Conservation (phyloP, 768 basidiomycete species). For the Mycena olivaceomarginata region DNA sequence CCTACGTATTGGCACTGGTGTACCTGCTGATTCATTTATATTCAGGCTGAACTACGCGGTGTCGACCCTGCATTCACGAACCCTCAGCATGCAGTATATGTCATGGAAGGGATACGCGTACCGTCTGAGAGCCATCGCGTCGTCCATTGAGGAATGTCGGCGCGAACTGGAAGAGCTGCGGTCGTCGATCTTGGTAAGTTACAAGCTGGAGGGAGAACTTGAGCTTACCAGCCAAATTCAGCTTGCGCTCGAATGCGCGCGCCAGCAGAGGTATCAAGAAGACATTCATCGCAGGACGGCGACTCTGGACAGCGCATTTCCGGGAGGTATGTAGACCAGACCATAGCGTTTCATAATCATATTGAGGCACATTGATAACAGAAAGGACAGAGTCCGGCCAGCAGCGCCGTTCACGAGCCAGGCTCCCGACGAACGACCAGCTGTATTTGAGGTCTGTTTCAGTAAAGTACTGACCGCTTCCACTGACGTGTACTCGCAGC, state of each 20-base stretch:
- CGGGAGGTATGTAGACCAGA: neutral
- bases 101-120: no score
- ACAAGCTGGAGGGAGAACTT: neutral
- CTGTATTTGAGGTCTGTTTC: no score
- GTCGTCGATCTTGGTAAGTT: slow-evolving; percentile 3
- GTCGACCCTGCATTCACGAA: neutral
- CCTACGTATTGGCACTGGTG: no score
- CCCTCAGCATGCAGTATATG: neutral
- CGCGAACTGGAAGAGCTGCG: no score
- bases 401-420: neutral
- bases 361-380: neutral
- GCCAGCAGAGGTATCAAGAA: slow-evolving; percentile 13
- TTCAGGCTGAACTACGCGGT: neutral
- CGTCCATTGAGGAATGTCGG: no score
- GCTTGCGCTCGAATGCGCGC: slow-evolving; percentile 24
- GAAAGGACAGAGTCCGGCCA: neutral
- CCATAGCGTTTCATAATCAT: neutral
- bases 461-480: no score
- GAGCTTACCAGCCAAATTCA: neutral
- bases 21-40: no score
- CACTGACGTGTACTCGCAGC: no score
- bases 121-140: no score
- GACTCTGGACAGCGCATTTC: neutral
- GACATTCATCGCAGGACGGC: neutral
- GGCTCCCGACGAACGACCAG: no score